Evolutionary conservation across 2,329 filamentous ascomycete genomes (phyloP).

Genomic region (Hypoxylon sp.): DNA sequence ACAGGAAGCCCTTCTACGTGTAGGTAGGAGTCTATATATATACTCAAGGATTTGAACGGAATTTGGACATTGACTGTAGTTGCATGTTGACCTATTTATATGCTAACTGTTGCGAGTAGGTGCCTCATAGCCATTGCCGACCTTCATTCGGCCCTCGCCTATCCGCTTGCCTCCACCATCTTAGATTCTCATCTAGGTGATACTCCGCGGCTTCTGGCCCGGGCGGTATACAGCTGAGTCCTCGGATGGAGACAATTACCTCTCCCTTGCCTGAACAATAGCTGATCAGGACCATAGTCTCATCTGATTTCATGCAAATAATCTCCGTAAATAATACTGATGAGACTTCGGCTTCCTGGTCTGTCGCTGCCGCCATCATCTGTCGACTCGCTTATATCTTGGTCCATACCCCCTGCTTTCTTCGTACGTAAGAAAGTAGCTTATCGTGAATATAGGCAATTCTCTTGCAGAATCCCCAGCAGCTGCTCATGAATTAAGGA

Average conservation of each 20-base stretch:
- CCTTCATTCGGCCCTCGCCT: not conserved
- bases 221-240: not conserved
- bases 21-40: not conserved
- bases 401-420: not conserved
- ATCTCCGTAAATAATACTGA: slow-evolving; percentile 2
- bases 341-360: not conserved
- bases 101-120: not conserved
- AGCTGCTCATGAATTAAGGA: slow-evolving; percentile 73
- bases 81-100: not conserved
- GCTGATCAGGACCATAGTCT: slow-evolving; percentile 1
- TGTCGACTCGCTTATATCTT: not conserved
- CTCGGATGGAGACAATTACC: not conserved
- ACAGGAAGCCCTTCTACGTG: not conserved
- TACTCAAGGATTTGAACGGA: not conserved
- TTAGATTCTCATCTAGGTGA: slow-evolving; percentile 2
- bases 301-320: slow-evolving; percentile 5
- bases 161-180: not conserved
- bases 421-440: slow-evolving; percentile 9
- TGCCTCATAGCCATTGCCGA: not conserved
- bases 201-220: slow-evolving; percentile 8
- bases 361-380: not conserved
- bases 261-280: slow-evolving; percentile 22
- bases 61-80: not conserved
- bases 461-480: slow-evolving; percentile 7
- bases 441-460: slow-evolving; percentile 10